These are phyloP conservation scores for Dioszegia hungarica DNA, from an alignment of 768 basidiomycete genomes.

Conservation along the genomic window DNA sequence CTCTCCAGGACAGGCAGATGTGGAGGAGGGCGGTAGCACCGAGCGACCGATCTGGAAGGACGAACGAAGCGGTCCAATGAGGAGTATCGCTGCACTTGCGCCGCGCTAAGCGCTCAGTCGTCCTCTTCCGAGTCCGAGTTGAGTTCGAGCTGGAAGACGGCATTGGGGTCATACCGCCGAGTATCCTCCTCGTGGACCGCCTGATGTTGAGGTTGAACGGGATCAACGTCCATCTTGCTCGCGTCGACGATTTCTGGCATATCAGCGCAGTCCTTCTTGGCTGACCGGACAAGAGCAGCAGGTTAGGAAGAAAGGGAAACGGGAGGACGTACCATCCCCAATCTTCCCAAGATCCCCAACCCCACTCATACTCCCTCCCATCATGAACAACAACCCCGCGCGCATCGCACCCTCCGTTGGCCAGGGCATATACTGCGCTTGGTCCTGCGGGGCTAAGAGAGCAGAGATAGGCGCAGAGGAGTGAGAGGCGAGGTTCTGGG, in stretches of 20 bases:
- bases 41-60: no score
- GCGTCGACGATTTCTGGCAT: slow-evolving; percentile 5
- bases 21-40: no score
- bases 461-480: slow-evolving; percentile 35
- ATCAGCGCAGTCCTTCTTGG: background rate
- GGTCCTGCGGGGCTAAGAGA: slow-evolving; percentile 22
- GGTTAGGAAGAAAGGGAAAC: background rate
- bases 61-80: no score
- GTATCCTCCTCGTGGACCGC: slow-evolving; percentile 24
- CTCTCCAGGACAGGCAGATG: no score
- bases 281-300: background rate
- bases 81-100: no score
- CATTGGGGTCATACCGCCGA: slow-evolving; percentile 25
- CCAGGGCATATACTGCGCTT: slow-evolving; percentile 32
- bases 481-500: slow-evolving; percentile 24
- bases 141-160: slow-evolving; percentile 38
- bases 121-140: slow-evolving; percentile 42
- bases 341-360: slow-evolving; percentile 30
- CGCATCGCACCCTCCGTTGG: slow-evolving; percentile 39
- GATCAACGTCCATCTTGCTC: slow-evolving; percentile 1
- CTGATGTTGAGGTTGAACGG: background rate
- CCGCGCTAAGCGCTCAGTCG: background rate
- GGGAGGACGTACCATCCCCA: slow-evolving; percentile 25
- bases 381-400: slow-evolving; percentile 31
- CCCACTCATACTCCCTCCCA: slow-evolving; percentile 36